Base-by-base conservation (phyloP, 345 rosid genomes). In the Rhodomyrtus tomentosa region DNA sequence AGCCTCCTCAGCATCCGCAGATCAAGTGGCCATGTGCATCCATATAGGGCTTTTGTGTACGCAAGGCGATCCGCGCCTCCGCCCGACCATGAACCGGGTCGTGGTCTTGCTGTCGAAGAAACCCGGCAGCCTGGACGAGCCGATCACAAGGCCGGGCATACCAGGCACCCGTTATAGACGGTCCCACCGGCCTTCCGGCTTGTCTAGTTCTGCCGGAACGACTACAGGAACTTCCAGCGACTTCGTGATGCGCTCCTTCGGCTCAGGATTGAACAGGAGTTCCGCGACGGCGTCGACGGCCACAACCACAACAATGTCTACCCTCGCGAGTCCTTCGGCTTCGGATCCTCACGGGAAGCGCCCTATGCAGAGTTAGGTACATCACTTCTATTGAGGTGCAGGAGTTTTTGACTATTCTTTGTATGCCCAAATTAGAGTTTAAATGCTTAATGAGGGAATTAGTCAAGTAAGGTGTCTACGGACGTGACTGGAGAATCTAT, bases 1-100 rank as follows among this genome's bases (percentile, higher is more conserved):
- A 81, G 93, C 88, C 27, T 83, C 92, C 24, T 91, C 98, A 2
- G 97, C 92, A 49, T 83, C 48, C 3, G 74, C 88, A 0, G 97
- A 93, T 11, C 94, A 93, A 88, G 93, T 95, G 32, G 92, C 87
- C 32, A 89, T 86, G 86, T 95, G 98, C 83, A 90, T 98, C 76
- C 98, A 94, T 59, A 88, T 98, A 7, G 99, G 96, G 24, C 87
- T 98, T 49, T 90, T 98, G 45, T 98, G 99, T 90, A 91, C 92
- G 2, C 99, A 96, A 87, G 92, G 95, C 5, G 98, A 98, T 73
- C 98, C 98, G 1, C 89, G 89, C 16, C 21, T 85, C 42, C 92
- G 99, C 76, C 99, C 99, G 0, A 14, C 45, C 0, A 95, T 98
- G 98, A 80, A 88, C 40, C 92, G 96, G 5, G 92, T 98, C 1